These are phyloP conservation scores for Euphrasia arctica DNA, from an alignment of 305 asterid genomes.

Conservation along the genomic window DNA sequence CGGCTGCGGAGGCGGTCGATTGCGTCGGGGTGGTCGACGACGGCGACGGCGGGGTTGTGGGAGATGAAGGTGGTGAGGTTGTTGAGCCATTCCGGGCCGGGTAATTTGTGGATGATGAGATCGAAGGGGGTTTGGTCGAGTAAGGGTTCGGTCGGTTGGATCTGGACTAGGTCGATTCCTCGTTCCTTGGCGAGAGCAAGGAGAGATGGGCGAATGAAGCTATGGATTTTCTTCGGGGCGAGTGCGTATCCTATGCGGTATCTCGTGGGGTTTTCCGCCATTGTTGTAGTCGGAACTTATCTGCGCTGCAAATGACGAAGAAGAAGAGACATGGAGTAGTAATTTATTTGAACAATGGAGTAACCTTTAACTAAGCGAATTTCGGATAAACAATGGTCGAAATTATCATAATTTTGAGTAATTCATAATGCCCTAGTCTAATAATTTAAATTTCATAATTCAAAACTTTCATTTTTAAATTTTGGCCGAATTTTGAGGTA, in stretches of 20 bases:
- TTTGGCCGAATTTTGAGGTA: too few relatives aligned
- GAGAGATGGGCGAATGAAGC: conserved; percentile 62
- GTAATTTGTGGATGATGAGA: conserved; percentile 67
- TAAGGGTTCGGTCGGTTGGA: conserved; percentile 53
- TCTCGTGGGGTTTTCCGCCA: conserved; percentile 29
- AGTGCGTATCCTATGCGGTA: conserved; percentile 71
- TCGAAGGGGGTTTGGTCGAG: conserved; percentile 64
- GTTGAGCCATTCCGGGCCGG: conserved; percentile 45
- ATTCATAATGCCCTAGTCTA: too few relatives aligned
- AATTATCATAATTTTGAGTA: too few relatives aligned
- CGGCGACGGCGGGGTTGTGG: conserved; percentile 38
- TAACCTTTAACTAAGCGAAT: too few relatives aligned
- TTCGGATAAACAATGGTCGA: too few relatives aligned
- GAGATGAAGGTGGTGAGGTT: conserved; percentile 42
- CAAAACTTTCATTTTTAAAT: too few relatives aligned
- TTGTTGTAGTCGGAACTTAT: not conserved
- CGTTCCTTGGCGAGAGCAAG: conserved; percentile 41
- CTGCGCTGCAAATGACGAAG: too few relatives aligned
- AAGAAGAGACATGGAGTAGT: too few relatives aligned
- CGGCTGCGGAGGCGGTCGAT: conserved; percentile 69
- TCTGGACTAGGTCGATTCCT: conserved; percentile 59
- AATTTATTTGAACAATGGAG: too few relatives aligned
- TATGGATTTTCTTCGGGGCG: conserved; percentile 57
- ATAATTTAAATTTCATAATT: too few relatives aligned
- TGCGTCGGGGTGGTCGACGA: conserved; percentile 56